Conservation (phyloP, 305 asterid genomes). For the Fraxinus angustifolia region DNA sequence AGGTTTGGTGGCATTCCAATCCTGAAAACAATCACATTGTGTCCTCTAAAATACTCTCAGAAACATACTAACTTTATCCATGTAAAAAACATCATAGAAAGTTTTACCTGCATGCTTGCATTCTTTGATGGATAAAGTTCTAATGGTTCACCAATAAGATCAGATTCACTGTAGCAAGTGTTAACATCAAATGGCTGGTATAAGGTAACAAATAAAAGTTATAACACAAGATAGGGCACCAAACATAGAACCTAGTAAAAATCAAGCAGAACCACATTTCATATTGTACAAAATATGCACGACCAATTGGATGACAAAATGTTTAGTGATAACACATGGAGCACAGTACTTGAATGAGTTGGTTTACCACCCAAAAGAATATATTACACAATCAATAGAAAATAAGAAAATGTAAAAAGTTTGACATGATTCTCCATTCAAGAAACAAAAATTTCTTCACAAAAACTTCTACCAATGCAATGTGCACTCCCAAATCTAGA, state of each 20-base stretch:
- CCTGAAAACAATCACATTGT: conserved; percentile 35
- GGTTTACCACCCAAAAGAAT: background rate
- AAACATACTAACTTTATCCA: conserved; percentile 17
- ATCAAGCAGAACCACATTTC: background rate
- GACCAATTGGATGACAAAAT: background rate
- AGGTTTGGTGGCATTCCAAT: conserved; percentile 30
- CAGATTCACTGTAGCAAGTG: conserved; percentile 48
- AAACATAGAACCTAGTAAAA: conserved; percentile 9
- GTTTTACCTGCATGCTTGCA: conserved; percentile 46
- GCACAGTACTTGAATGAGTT: background rate
- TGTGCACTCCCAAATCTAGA: background rate
- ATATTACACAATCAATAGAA: background rate
- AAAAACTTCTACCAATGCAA: background rate
- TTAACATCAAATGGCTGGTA: conserved; percentile 23
- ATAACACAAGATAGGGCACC: conserved; percentile 15
- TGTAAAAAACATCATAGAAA: conserved; percentile 17
- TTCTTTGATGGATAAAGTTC: conserved; percentile 32
- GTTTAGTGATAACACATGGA: background rate
- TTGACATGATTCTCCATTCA: background rate
- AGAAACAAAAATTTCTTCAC: background rate
- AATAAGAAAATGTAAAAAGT: background rate
- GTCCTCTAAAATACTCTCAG: conserved; percentile 26
- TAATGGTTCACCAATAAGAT: conserved; percentile 43
- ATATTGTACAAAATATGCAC: background rate
- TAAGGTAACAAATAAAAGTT: conserved; percentile 17